Percentiles rank a stretch among this genome's conserved stretches.
Conservation (phyloP, 495 filamentous ascomycete genomes). For the Chaetomidium leptoderma region DNA sequence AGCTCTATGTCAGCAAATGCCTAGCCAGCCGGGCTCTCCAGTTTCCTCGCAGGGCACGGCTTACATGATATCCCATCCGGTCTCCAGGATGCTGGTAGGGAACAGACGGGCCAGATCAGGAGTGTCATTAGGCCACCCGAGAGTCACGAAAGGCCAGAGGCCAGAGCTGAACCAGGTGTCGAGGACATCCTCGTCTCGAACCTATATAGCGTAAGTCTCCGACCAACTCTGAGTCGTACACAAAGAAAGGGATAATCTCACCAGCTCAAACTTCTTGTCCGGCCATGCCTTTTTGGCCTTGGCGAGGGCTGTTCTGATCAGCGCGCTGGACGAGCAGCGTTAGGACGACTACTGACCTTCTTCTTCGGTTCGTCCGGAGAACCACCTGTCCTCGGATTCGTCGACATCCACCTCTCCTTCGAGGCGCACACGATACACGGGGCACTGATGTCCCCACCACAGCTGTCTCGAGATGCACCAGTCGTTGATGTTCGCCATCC, state of each 20-base stretch:
- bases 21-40: too few species aligned
- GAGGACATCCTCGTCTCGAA: slow-evolving; percentile 61
- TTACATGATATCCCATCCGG: slow-evolving; percentile 65
- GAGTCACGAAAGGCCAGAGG: slow-evolving; percentile 73
- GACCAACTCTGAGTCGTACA: not conserved
- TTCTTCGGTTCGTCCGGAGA: slow-evolving; percentile 59
- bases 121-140: slow-evolving; percentile 68
- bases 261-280: slow-evolving; percentile 61
- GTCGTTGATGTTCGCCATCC: slow-evolving; percentile 67
- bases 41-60: slow-evolving; percentile 58
- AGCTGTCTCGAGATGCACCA: slow-evolving; percentile 76
- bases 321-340: not conserved
- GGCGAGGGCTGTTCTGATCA: not conserved
- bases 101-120: slow-evolving; percentile 59
- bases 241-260: slow-evolving; percentile 17
- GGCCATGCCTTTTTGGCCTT: slow-evolving; percentile 64
- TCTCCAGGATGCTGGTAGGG: slow-evolving; percentile 68
- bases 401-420: slow-evolving; percentile 52
- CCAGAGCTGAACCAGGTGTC: slow-evolving; percentile 77
- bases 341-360: slow-evolving; percentile 42
- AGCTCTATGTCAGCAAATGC: not conserved
- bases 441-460: slow-evolving; percentile 76
- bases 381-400: slow-evolving; percentile 35
- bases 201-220: not conserved
- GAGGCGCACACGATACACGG: slow-evolving; percentile 61